A percentile compares a stretch with the other conserved stretches of the same genome.
Evolutionary conservation across 192 early-diverging fungal species (phyloP).

Genomic region (Spinellus fusiger): DNA sequence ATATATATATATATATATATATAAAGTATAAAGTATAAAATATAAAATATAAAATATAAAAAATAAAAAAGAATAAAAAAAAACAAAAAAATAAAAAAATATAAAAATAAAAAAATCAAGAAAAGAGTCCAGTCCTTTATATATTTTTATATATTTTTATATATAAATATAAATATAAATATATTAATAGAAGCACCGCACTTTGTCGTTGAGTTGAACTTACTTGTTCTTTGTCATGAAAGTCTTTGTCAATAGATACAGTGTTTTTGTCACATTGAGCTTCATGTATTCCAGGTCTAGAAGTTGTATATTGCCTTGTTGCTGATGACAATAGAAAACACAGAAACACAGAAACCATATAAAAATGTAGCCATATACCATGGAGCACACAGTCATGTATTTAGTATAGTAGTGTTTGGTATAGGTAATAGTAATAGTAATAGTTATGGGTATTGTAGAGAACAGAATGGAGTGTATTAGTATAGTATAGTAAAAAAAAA

Average conservation of each 20-base stretch:
- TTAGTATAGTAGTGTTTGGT: background rate
- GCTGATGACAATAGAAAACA: conserved; percentile 39
- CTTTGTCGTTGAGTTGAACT: background rate
- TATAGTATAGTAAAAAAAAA: background rate
- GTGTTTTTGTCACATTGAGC: conserved; percentile 72
- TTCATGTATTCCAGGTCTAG: conserved; percentile 93
- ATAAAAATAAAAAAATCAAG: background rate
- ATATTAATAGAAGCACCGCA: background rate
- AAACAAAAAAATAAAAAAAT: background rate
- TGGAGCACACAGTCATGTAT: background rate
- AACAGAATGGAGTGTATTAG: too few relatives aligned
- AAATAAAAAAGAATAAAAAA: background rate
- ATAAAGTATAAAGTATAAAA: background rate
- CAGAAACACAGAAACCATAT: background rate
- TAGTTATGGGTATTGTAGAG: too few relatives aligned
- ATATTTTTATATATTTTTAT: background rate
- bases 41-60: background rate
- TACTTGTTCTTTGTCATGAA: conserved; percentile 56
- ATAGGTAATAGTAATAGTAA: background rate
- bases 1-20: background rate
- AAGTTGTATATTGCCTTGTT: conserved; percentile 78
- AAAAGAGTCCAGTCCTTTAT: conserved; percentile 16
- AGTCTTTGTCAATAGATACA: conserved; percentile 75
- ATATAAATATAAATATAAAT: background rate
- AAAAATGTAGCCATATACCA: background rate